Evolutionary conservation across 1,139 yeast species (phyloP), one percentile per base, ranked within the genome.

Genomic region (Debaryomyces sp.): DNA sequence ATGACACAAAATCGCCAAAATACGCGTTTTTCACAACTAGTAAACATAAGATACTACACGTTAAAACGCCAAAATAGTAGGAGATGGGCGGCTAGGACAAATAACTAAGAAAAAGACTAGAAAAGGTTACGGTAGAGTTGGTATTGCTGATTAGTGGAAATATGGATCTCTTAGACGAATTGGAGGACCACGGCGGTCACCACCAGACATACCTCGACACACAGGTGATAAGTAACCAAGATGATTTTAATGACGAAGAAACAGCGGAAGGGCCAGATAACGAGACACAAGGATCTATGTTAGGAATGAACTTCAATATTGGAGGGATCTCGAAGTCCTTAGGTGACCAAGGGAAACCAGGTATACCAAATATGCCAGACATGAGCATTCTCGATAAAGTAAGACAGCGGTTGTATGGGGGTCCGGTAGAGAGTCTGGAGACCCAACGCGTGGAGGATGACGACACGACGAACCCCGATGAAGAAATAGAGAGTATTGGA

Each of bases 141-240:
- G 13, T 17, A 10, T n/a, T 27, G 34, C n/a, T 30, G 18, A 18
- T n/a, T 12, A 44, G 33, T 22, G 26, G 22, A 43, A 37, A 17
- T 9, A 62, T 62, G 67, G 66, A 62, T 44, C 59, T 62, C 43
- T 51, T 62, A 41, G 58, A 61, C 35, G 57, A 51, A 32, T 55
- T 62, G 36, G 65, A 61, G 34, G 63, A 59, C 43, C 40, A 17
- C 13, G 49, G 42, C 9, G 23, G 37, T 10, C 35, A 17, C 22
- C 42, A 33, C 41, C 29, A 40, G 33, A 43, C 46, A n/a, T 46
- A 47, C 13, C 21, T 41, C 12, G 48, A 50, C 27, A 48, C 53
- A 15, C 54, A 50, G 39, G 29, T 50, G 13, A 45, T 50, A 6
- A n/a, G 36, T 17, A 26, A 32, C 21, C 17, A 36, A 12, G 42